Base-by-base conservation (phyloP, 2,329 filamentous ascomycete species). In the Lomentospora prolificans region DNA sequence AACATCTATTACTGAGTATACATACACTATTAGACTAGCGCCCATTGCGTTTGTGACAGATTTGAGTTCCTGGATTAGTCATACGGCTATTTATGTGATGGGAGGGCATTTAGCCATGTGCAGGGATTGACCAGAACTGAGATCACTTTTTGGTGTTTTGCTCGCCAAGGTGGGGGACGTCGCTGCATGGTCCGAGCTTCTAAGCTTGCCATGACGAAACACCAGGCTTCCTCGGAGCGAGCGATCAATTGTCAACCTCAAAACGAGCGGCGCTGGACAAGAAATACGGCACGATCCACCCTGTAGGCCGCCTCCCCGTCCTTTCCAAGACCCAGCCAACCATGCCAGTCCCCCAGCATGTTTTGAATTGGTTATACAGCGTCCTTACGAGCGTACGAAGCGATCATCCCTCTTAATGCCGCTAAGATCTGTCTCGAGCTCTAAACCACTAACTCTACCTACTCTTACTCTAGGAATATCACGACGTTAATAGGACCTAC, bases 301-400 rank as follows among this genome's bases (percentile, higher is more conserved):
- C 27, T 30, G 22, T 10, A 36, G 31, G 33, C 24, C 51, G 33
- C 33, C 12, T 48, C n/a, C n/a, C 5, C 17, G 8, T 17, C n/a
- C 17, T 22, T 25, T 6, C 30, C 30, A 14, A 31, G 48, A 25
- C 46, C 53, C 39, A 51, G 22, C 28, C 53, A 65, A 74, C 66
- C 58, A 83, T 83, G 78, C 82, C 85, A 64, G 88, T 96, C 67
- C 87, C 89, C 64, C 90, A 95, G 71, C 88, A 90, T 73, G 86
- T 95, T 59, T 78, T 97, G 65, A 91, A 90, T 73, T 97, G 92
- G 92, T 84, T 97, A 4, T 96, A 95, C 73, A 94, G 89, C 72
- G 86, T 96, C 56, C 74, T 97, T 57, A 89, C 86, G 44, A 89
- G 84, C 64, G 87, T 90, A 73, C 22, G 53, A 27, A 51, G 75